Evolutionary conservation across 1,284 basidiomycete genomes (phyloP).

Genomic region (Austroboletus niveus): DNA sequence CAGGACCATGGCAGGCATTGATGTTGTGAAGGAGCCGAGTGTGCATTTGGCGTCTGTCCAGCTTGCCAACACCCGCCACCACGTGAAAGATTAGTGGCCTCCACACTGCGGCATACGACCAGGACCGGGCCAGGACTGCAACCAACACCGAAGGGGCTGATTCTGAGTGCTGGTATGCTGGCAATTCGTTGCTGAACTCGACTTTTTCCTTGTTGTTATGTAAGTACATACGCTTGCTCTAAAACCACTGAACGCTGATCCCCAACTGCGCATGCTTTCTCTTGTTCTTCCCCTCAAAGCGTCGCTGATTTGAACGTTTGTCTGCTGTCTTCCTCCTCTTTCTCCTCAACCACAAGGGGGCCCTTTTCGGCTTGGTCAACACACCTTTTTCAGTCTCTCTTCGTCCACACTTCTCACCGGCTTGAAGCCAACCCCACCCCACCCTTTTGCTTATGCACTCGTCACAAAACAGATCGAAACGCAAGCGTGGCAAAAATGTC

Average conservation of each 20-base stretch:
- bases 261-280: background rate
- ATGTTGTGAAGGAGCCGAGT: constrained; percentile 33
- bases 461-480: constrained; percentile 46
- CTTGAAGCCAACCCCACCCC: constrained; percentile 32
- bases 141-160: constrained; percentile 28
- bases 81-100: constrained; percentile 30
- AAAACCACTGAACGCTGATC: background rate
- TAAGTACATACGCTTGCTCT: constrained; percentile 30
- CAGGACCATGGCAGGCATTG: constrained; percentile 22
- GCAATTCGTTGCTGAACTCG: constrained; percentile 25
- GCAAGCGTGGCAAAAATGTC: constrained; percentile 47
- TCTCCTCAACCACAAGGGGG: constrained; percentile 22
- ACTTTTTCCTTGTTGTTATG: constrained; percentile 32
- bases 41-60: constrained; percentile 26
- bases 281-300: constrained; percentile 18
- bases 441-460: constrained; percentile 44
- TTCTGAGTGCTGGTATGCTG: constrained; percentile 36
- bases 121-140: constrained; percentile 18
- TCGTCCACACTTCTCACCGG: constrained; percentile 24
- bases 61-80: constrained; percentile 32
- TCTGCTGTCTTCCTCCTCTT: constrained; percentile 26
- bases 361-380: constrained; percentile 30
- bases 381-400: constrained; percentile 23
- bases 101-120: constrained; percentile 21
- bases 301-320: constrained; percentile 32